phyloP scores from a whole-genome alignment of 441 rosid species.

The Gossypium gossypioides region DNA sequence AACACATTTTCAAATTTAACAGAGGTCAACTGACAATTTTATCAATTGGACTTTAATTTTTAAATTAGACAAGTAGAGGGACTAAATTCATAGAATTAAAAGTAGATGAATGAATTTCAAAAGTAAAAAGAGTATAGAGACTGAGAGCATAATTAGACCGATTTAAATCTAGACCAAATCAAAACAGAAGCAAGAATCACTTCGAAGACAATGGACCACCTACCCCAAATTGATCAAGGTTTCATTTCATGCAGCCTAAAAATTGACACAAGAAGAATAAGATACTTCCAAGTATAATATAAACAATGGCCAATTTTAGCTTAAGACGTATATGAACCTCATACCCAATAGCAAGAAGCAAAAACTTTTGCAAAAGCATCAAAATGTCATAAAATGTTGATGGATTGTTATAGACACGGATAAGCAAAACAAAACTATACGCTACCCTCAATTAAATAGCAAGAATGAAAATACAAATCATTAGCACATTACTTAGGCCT shows the following conservation, averaged over 20 bases:
- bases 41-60: no score
- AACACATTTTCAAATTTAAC: no score
- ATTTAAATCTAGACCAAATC: neutral
- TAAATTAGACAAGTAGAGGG: no score
- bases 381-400: neutral
- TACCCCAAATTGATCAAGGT: neutral
- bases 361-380: neutral
- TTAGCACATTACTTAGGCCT: neutral
- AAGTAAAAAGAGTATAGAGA: no score
- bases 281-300: neutral
- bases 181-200: neutral
- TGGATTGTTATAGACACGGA: neutral
- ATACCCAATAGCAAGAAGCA: neutral
- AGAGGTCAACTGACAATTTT: no score
- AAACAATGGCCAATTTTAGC: neutral
- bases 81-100: no score
- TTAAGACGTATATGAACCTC: neutral
- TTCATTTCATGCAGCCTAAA: neutral
- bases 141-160: no score
- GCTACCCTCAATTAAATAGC: neutral
- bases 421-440: neutral
- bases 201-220: neutral
- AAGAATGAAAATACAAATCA: neutral
- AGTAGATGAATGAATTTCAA: no score
- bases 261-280: neutral